Base-by-base conservation (phyloP, 352 stramenopile species). In the Phytophthora palmivora region DNA sequence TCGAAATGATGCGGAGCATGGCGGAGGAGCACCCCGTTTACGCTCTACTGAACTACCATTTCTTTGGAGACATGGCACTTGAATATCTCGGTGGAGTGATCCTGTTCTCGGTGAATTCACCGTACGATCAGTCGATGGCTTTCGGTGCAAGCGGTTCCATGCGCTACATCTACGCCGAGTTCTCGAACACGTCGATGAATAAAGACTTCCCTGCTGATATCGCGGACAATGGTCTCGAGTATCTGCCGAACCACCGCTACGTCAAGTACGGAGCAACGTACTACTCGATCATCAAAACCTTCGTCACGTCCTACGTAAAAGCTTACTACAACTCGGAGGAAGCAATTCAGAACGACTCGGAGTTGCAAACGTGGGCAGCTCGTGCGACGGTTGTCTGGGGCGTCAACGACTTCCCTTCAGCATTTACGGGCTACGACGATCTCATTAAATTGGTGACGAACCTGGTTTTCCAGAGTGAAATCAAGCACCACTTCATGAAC, bases 401-500 rank as follows among this genome's bases (percentile, higher is more conserved):
- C 12, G 30, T 81, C 8, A 49, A 68, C 6, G 67, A 64, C 9
- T 85, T 82, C 45, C 70, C 72, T 2, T 33, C 58, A 0, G 19
- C 26, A 0, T 58, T 82, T 22, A 32, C 24, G 0, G 63, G 50
- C 10, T 72, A 65, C 43, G 43, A 57, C 6, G 46, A 56, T 2
- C 55, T 86, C 16, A 42, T 52, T 0, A 62, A 63, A 26, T 26
- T 82, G 5, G 16, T 84, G 32, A 67, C 62, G 14, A 62, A 78
- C 37, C 34, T 79, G 15, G 43, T 79, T 0, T 82, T 78, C 39
- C 65, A 70, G 26, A 70, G 16, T 33, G 45, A 63, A 0, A 57
- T 80, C n/a, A 66, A 67, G n/a, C 72, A 82, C 60, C 63, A 82
- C 26, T 63, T 64, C 26, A 78, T 82, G 66, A 81, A 80, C 32